Conservation (phyloP, 2,329 filamentous ascomycete species). For the Zymoseptoria passerinii region DNA sequence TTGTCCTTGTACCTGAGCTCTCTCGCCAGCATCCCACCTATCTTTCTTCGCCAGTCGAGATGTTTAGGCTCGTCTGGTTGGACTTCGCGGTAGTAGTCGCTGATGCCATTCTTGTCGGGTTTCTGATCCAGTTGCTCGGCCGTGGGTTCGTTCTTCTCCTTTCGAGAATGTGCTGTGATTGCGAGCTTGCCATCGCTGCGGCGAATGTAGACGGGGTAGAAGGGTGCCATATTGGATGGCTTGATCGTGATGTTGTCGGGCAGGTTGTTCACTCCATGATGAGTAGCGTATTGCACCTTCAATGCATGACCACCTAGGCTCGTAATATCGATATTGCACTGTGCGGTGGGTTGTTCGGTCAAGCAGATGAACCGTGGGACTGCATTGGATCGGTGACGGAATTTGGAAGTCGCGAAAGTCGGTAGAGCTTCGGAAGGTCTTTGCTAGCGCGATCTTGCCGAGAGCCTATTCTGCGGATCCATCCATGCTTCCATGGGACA, state of each 20-base stretch:
- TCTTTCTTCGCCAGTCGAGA: conserved; percentile 50
- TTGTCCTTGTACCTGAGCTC: conserved; percentile 33
- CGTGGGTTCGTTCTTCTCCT: conserved; percentile 45
- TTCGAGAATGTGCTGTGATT: conserved; percentile 43
- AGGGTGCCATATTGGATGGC: conserved; percentile 33
- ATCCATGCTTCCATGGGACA: too few species aligned
- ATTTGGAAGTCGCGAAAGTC: background rate
- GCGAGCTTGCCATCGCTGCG: conserved; percentile 44
- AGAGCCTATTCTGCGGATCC: background rate
- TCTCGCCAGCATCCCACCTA: conserved; percentile 50
- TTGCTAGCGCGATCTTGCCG: background rate
- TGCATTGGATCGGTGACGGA: background rate
- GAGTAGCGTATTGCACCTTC: background rate
- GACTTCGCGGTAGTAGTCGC: conserved; percentile 48
- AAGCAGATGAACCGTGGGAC: background rate
- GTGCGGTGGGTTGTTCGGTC: background rate
- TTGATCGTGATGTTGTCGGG: background rate
- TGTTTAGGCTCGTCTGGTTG: conserved; percentile 45
- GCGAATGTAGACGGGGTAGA: conserved; percentile 40
- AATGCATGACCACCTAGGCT: background rate
- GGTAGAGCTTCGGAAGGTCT: background rate
- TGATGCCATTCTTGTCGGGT: conserved; percentile 45
- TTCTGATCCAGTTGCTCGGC: conserved; percentile 44
- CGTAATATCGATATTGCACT: background rate
- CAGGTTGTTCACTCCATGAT: background rate